A percentile compares a stretch with the other conserved stretches of the same genome.
These are phyloP conservation scores for Nicotiana benthamiana DNA, from an alignment of 257 asterid species.

Conservation along the genomic window DNA sequence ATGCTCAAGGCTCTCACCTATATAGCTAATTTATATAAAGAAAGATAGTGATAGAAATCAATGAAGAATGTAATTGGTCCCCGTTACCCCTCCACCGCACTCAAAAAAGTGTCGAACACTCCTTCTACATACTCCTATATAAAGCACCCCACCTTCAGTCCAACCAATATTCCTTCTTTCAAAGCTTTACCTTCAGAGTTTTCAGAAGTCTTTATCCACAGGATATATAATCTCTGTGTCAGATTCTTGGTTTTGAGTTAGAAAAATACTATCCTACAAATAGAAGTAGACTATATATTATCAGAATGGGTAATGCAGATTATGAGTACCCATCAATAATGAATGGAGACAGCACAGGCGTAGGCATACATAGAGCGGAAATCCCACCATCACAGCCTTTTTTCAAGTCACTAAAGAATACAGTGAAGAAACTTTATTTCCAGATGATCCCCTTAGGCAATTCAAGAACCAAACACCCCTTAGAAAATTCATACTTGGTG, in stretches of 20 bases:
- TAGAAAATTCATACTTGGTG: conserved; percentile 35
- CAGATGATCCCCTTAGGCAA: conserved; percentile 87
- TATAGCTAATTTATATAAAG: no score
- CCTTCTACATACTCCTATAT: background rate
- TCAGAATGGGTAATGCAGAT: conserved; percentile 52
- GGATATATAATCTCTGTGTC: background rate
- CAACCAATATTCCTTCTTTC: background rate
- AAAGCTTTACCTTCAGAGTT: background rate
- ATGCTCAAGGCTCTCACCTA: no score
- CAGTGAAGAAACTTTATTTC: conserved; percentile 77
- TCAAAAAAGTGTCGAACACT: background rate
- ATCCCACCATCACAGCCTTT: conserved; percentile 80
- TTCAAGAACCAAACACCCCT: conserved; percentile 74
- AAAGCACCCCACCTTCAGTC: background rate
- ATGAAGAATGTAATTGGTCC: background rate
- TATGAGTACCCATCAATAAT: conserved; percentile 22
- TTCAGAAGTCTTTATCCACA: background rate
- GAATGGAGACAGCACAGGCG: background rate
- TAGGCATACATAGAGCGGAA: conserved; percentile 35
- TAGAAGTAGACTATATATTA: background rate
- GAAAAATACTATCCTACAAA: no score
- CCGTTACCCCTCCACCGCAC: background rate
- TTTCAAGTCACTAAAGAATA: conserved; percentile 41
- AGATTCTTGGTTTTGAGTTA: background rate
- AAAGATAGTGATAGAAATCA: no score